These are phyloP conservation scores for Rauvolfia tetraphylla DNA, from an alignment of 257 asterid genomes.

Conservation along the genomic window DNA sequence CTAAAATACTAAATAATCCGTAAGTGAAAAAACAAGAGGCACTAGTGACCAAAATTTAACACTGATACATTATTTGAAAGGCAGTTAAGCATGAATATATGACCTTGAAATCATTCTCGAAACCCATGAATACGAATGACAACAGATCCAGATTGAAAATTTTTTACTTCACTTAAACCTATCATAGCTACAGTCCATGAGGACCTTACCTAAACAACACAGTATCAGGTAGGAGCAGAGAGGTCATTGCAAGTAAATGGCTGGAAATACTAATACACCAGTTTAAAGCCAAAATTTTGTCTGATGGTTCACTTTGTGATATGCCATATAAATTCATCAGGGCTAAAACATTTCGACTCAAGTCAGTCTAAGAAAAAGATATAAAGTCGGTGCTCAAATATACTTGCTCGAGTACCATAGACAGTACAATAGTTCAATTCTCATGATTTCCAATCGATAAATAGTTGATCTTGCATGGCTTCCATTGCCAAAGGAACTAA, in stretches of 20 bases:
- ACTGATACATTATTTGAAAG: background rate
- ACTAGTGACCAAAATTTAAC: background rate
- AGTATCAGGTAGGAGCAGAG: background rate
- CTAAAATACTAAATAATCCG: background rate
- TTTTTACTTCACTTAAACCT: background rate
- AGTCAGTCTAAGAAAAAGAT: background rate
- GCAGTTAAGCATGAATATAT: background rate
- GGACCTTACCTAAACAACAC: background rate
- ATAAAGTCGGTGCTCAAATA: background rate
- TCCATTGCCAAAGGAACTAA: constrained; percentile 34
- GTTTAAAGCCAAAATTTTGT: background rate
- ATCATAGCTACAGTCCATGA: background rate
- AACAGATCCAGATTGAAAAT: background rate
- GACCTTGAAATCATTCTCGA: background rate
- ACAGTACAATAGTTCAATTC: constrained; percentile 60
- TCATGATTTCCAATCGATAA: constrained; percentile 65
- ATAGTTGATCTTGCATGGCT: constrained; percentile 48
- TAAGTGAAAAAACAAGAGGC: background rate
- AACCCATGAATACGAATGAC: background rate
- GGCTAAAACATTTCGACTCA: background rate
- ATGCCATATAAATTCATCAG: background rate
- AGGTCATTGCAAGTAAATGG: background rate
- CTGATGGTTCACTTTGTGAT: background rate
- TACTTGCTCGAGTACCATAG: constrained; percentile 75
- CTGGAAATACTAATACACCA: background rate